Percentiles rank a stretch among this genome's conserved stretches.
These are phyloP conservation scores for Pachysolen tannophilus DNA, from an alignment of 805 yeast genomes.

Conservation along the genomic window DNA sequence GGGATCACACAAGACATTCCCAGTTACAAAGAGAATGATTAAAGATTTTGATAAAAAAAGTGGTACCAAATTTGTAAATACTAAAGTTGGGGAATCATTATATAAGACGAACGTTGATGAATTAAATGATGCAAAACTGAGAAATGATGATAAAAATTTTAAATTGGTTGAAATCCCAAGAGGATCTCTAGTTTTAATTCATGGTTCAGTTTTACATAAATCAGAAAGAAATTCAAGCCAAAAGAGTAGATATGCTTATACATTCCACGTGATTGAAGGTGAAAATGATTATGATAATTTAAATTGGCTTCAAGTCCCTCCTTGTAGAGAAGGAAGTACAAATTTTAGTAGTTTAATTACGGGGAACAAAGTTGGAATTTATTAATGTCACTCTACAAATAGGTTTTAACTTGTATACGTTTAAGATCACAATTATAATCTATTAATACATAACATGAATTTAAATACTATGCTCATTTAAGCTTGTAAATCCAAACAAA, in stretches of 20 bases:
- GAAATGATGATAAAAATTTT: conserved; percentile 33
- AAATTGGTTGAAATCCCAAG: conserved; percentile 54
- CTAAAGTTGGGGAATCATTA: conserved; percentile 15
- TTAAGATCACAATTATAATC: too few species aligned
- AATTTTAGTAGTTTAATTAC: conserved; percentile 30
- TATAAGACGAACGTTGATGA: conserved; percentile 16
- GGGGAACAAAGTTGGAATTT: conserved; percentile 9
- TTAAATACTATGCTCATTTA: too few species aligned
- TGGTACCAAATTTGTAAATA: conserved; percentile 49
- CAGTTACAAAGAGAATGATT: conserved; percentile 56
- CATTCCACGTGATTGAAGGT: conserved; percentile 77
- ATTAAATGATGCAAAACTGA: conserved; percentile 18
- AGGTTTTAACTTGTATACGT: too few species aligned
- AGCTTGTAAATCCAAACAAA: conserved; percentile 29
- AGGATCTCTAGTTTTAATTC: conserved; percentile 64
- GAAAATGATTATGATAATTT: conserved; percentile 45
- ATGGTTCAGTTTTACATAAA: conserved; percentile 65
- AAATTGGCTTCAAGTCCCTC: conserved; percentile 78
- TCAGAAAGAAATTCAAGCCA: conserved; percentile 51
- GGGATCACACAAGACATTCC: conserved; percentile 56
- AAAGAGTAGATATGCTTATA: conserved; percentile 64
- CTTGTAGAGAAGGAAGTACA: conserved; percentile 45
- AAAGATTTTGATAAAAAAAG: conserved; percentile 36
- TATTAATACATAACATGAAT: too few species aligned
- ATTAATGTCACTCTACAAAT: not conserved